phyloP scores from a whole-genome alignment of 225 moss, liverwort and hornwort species.

The Pleurozium schreberi region DNA sequence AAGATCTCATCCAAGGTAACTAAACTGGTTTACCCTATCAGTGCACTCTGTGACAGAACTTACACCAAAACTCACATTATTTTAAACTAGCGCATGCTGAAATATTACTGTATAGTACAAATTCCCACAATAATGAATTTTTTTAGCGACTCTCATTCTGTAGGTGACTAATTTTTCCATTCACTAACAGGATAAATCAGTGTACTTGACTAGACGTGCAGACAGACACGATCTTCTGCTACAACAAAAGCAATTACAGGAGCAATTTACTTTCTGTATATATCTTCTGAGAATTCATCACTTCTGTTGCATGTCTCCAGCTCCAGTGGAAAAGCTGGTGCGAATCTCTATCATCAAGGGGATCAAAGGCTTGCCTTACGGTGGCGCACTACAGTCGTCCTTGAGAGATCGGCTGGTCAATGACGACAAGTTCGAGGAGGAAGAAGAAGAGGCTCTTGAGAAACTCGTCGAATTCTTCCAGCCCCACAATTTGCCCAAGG shows the following conservation, averaged over 20 bases:
- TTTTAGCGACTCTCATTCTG: neutral
- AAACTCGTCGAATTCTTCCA: slow-evolving; percentile 50
- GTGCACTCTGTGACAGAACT: neutral
- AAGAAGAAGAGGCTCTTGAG: slow-evolving; percentile 63
- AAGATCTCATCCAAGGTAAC: slow-evolving; percentile 35
- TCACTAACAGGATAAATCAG: neutral
- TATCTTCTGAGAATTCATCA: neutral
- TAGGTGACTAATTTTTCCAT: neutral
- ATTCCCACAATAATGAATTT: neutral
- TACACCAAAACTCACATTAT: neutral
- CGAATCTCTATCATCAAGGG: slow-evolving; percentile 72
- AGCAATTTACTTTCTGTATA: too few relatives aligned
- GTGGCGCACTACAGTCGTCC: slow-evolving; percentile 58
- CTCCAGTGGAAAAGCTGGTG: slow-evolving; percentile 60
- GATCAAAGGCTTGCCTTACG: slow-evolving; percentile 66
- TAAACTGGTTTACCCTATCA: neutral
- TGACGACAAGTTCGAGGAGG: slow-evolving; percentile 72
- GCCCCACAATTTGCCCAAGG: slow-evolving; percentile 33
- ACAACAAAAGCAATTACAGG: neutral
- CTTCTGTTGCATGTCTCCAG: neutral
- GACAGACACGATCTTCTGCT: neutral
- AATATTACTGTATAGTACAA: neutral
- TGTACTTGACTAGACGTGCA: too few relatives aligned
- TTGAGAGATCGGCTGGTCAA: slow-evolving; percentile 64
- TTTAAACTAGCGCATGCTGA: neutral